phyloP scores from a whole-genome alignment of 2,329 filamentous ascomycete species.

The Sporothrix pallida region DNA sequence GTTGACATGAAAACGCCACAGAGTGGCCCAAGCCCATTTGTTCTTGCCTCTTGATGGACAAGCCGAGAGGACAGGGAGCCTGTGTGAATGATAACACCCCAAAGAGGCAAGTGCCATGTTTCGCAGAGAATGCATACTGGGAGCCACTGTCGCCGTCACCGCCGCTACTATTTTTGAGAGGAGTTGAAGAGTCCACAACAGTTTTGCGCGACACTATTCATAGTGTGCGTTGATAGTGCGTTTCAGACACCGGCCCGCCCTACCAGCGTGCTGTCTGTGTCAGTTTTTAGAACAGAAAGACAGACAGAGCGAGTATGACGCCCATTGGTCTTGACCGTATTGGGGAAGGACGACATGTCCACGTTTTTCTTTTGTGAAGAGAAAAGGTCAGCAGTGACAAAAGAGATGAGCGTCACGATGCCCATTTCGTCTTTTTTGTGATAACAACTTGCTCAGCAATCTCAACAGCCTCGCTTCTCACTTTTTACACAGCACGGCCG shows the following conservation, averaged over 20 bases:
- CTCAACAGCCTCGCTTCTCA: not conserved
- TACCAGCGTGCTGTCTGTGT: not conserved
- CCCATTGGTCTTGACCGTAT: not conserved
- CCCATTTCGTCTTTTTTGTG: not conserved
- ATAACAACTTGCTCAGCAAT: not conserved
- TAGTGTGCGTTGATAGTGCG: not conserved
- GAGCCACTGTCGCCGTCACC: not conserved
- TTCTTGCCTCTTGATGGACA: too few relatives aligned
- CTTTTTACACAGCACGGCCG: not conserved
- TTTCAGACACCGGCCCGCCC: slow-evolving; percentile 15
- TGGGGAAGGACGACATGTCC: not conserved
- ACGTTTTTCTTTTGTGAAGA: not conserved
- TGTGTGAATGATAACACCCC: slow-evolving; percentile 6
- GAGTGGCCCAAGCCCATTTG: not conserved
- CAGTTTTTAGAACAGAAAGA: not conserved
- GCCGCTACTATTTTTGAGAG: too few relatives aligned
- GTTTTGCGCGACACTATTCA: slow-evolving; percentile 6
- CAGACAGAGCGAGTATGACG: too few relatives aligned
- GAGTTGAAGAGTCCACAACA: slow-evolving; percentile 5
- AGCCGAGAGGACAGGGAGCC: too few relatives aligned
- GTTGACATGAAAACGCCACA: too few relatives aligned
- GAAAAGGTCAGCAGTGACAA: not conserved
- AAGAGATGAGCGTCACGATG: not conserved
- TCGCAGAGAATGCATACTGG: not conserved
- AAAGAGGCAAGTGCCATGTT: slow-evolving; percentile 10